Evolutionary conservation across 768 basidiomycete species (phyloP).

Genomic region (Leccinum boreale): DNA sequence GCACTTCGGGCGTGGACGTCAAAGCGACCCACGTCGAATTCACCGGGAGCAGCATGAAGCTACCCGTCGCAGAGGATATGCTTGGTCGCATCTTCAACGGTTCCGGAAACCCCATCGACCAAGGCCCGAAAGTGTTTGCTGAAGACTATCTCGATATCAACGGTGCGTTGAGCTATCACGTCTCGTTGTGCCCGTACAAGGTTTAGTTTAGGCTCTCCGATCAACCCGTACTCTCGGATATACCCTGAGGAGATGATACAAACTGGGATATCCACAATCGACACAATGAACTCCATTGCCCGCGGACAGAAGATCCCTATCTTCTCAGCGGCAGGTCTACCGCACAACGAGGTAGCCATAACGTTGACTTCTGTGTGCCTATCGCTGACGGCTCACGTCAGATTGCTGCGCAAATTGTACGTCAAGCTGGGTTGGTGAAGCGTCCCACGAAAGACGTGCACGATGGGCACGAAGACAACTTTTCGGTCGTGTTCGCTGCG

Average conservation of each 20-base stretch:
- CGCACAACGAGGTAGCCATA: constrained; percentile 86
- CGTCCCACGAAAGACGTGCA: constrained; percentile 96
- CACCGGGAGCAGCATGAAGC: constrained; percentile 97
- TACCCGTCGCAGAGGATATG: constrained; percentile 99
- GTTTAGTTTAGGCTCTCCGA: constrained; percentile 75
- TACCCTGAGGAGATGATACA: constrained; percentile 99
- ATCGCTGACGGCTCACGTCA: constrained; percentile 35
- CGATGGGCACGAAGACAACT: constrained; percentile 99
- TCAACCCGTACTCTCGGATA: constrained; percentile 97
- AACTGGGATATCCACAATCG: constrained; percentile 98
- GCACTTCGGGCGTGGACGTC: constrained; percentile 96
- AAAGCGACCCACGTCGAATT: constrained; percentile 97
- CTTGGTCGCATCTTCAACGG: constrained; percentile 99
- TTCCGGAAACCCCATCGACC: constrained; percentile 95
- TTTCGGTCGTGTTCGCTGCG: constrained; percentile 98
- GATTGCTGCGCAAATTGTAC: constrained; percentile 99
- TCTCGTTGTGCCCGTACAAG: constrained; percentile 11
- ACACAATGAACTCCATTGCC: constrained; percentile 98
- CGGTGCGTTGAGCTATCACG: constrained; percentile 48
- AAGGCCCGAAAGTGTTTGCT: constrained; percentile 98
- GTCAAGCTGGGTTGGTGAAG: constrained; percentile 96
- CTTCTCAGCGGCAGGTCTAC: constrained; percentile 97
- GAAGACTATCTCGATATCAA: constrained; percentile 99
- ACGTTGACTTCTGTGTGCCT: constrained; percentile 20
- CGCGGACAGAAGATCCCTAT: constrained; percentile 99